phyloP scores from a whole-genome alignment of 352 stramenopile genomes.

The Thraustotheca clavata region DNA sequence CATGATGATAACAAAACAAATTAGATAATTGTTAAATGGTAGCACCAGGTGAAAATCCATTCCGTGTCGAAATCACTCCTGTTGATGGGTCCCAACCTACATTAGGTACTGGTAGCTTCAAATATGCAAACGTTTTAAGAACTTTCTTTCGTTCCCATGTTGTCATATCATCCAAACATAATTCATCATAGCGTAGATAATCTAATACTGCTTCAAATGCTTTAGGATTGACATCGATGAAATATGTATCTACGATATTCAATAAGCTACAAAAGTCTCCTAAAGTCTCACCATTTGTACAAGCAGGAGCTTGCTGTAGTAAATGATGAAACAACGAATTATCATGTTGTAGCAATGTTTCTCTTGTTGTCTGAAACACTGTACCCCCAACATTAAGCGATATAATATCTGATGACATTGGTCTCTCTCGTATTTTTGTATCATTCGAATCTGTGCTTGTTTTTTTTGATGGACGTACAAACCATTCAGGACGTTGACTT shows the following conservation, averaged over 20 bases:
- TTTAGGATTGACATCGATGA: slow-evolving; percentile 19
- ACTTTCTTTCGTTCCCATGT: slow-evolving; percentile 17
- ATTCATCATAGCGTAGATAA: slow-evolving; percentile 18
- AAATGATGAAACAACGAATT: slow-evolving; percentile 16
- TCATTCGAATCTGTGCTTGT: not conserved
- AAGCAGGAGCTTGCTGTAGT: not conserved
- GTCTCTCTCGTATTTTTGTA: not conserved
- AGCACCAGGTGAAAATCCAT: not conserved
- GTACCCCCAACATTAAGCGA: slow-evolving; percentile 19
- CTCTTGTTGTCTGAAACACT: slow-evolving; percentile 10
- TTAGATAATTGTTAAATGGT: not conserved
- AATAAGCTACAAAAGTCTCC: not conserved
- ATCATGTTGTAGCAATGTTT: slow-evolving; percentile 16
- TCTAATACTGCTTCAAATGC: slow-evolving; percentile 8
- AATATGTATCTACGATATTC: slow-evolving; percentile 9
- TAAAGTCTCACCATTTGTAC: not conserved
- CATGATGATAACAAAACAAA: not conserved
- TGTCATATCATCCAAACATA: slow-evolving; percentile 9
- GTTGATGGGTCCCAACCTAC: slow-evolving; percentile 9
- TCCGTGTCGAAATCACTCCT: not conserved
- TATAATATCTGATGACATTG: not conserved
- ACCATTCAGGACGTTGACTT: slow-evolving; percentile 15
- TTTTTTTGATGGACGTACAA: not conserved
- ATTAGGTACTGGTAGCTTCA: slow-evolving; percentile 11
- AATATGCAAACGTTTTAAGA: slow-evolving; percentile 10